phyloP scores from a whole-genome alignment of 345 rosid genomes.

The Tarenaya hassleriana region DNA sequence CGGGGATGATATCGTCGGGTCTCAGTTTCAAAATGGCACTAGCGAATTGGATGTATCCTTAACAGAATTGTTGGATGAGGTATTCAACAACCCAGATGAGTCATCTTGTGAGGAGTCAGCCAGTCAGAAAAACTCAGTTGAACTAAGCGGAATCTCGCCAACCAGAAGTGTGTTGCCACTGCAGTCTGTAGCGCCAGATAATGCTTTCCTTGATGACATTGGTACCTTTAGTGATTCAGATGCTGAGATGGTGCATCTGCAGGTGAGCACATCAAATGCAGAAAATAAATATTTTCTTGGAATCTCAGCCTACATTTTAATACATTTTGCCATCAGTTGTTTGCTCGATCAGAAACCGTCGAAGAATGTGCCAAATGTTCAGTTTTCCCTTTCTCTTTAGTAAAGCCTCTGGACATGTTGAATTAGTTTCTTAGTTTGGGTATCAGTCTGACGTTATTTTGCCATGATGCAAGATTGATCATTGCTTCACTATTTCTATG shows the following conservation, averaged over 20 bases:
- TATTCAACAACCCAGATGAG: slow-evolving; percentile 40
- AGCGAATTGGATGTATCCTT: slow-evolving; percentile 45
- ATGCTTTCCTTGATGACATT: slow-evolving; percentile 21
- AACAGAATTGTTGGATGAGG: slow-evolving; percentile 41
- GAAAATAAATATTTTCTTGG: background rate
- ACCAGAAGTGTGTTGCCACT: slow-evolving; percentile 2
- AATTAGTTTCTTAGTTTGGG: background rate
- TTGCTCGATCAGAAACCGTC: no score
- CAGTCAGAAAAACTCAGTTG: slow-evolving; percentile 25
- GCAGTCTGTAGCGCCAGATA: slow-evolving; percentile 16
- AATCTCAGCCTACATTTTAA: no score
- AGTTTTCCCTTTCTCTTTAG: background rate
- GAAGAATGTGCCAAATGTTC: no score
- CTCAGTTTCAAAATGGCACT: slow-evolving; percentile 44
- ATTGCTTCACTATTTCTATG: slow-evolving; percentile 1
- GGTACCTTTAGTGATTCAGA: slow-evolving; percentile 12
- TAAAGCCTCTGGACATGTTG: background rate
- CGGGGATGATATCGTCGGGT: slow-evolving; percentile 38
- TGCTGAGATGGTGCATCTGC: slow-evolving; percentile 31
- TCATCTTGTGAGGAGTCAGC: slow-evolving; percentile 36
- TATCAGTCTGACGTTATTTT: background rate
- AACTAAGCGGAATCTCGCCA: slow-evolving; percentile 24
- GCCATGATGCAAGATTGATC: background rate
- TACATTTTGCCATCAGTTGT: no score
- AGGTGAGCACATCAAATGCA: slow-evolving; percentile 29